A percentile compares a stretch with the other conserved stretches of the same genome.
phyloP scores from a whole-genome alignment of 2,329 filamentous ascomycete species.

The Dactylella cylindrospora region DNA sequence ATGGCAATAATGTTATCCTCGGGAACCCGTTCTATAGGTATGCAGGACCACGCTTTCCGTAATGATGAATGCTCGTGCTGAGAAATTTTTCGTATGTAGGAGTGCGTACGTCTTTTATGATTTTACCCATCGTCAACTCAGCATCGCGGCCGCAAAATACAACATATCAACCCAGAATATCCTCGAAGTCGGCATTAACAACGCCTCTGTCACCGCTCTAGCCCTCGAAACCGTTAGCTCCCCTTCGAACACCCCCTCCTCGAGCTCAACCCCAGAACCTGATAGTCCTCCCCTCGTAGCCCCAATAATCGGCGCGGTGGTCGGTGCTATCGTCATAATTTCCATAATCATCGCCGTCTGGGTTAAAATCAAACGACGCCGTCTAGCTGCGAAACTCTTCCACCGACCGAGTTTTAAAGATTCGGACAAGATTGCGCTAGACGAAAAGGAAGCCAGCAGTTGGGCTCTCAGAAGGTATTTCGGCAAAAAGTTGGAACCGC shows the following conservation, averaged over 20 bases:
- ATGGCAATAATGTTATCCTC: not conserved
- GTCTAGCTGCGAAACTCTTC: too few species aligned
- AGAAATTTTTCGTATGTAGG: too few species aligned
- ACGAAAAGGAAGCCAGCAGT: too few species aligned
- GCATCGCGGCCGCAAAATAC: conserved; percentile 66
- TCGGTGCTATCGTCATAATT: not conserved
- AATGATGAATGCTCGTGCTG: too few species aligned
- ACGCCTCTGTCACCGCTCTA: conserved; percentile 55
- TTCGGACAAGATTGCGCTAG: too few species aligned
- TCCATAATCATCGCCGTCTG: not conserved
- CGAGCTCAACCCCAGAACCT: not conserved
- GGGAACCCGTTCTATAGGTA: conserved; percentile 28
- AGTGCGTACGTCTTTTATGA: conserved; percentile 72
- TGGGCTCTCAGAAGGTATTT: too few species aligned
- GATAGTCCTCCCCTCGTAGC: not conserved
- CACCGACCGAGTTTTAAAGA: too few species aligned
- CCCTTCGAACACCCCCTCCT: not conserved
- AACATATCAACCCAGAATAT: conserved; percentile 58
- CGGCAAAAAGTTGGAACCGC: too few species aligned
- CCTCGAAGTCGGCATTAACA: conserved; percentile 59
- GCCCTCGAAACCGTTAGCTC: too few species aligned
- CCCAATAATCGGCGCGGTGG: conserved; percentile 4
- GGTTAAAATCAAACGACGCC: too few species aligned
- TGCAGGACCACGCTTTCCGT: too few species aligned
- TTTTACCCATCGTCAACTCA: conserved; percentile 69